Evolutionary conservation across 1,284 basidiomycete species (phyloP), one percentile per base, ranked within the genome.

Genomic region (Ustilago nuda): DNA sequence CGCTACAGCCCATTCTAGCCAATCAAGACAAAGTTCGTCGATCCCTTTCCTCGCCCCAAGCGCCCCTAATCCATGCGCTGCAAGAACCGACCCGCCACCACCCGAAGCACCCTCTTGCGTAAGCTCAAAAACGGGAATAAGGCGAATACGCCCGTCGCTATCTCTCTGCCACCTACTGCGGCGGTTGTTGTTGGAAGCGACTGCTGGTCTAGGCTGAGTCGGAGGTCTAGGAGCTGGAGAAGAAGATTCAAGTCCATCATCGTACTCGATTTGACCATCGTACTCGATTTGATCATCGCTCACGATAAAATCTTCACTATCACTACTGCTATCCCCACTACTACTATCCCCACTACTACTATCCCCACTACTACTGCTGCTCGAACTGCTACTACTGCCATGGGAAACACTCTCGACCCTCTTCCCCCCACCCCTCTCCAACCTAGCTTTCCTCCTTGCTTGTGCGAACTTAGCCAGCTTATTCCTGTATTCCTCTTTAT

Each of bases 1-100:
- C 2, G 63, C 70, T 4, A 60, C 70, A 0, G 70, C 75, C 75
- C 75, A 77, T 52, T 77, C 75, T 19, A 77, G 23, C 75, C 75
- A 77, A 55, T 73, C 66, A 1, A 66, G 50, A 57, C 75, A 77
- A 50, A 73, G 52, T 48, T 77, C 75, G 33, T 73, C 66, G n/a
- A 72, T 35, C 7, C 52, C 54, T 35, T 70, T 66, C 15, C 67
- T 56, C 3, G 45, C 45, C 17, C 56, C 52, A 32, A 50, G 37
- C 6, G 41, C 60, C 6, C 59, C 46, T 1, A 73, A 37, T 8
- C 71, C 71, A 41, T 72, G 56, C 11, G 56, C 56, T 1, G 64
- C 69, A 2, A 72, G 56, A 6, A 72, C 45, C 2, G 63, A 66
- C 17, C 39, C 36, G 7, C 51, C 23, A 27, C 23, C 23, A 27